Evolutionary conservation across 2,329 filamentous ascomycete genomes (phyloP).

Genomic region (Colletotrichum sidae): DNA sequence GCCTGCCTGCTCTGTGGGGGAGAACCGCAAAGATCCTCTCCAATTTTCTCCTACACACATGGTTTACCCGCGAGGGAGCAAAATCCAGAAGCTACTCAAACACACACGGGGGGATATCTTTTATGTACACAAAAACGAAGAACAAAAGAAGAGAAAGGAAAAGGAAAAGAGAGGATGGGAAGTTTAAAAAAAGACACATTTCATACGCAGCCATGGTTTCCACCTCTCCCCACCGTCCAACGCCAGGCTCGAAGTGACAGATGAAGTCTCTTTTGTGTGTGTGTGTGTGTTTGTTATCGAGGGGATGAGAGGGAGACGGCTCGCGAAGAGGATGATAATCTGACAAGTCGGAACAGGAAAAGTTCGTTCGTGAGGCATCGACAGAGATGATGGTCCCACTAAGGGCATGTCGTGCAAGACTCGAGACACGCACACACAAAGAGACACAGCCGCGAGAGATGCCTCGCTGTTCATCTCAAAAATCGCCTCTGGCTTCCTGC

Average conservation of each 20-base stretch:
- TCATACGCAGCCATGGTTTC: conserved; percentile 14
- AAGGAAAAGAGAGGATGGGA: too few relatives aligned
- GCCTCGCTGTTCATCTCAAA: neutral
- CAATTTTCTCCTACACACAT: too few relatives aligned
- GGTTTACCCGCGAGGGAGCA: too few relatives aligned
- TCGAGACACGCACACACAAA: neutral
- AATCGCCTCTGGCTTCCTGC: conserved; percentile 2
- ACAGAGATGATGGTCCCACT: neutral
- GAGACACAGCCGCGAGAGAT: neutral
- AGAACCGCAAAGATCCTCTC: too few relatives aligned
- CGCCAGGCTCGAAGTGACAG: conserved; percentile 10
- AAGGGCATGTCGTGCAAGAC: conserved; percentile 9
- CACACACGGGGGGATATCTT: conserved; percentile 18
- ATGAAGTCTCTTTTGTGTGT: too few relatives aligned
- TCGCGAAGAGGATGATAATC: neutral
- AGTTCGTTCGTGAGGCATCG: neutral
- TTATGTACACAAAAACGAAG: conserved; percentile 6
- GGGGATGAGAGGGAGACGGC: neutral
- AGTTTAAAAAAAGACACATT: neutral
- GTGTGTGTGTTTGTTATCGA: too few relatives aligned
- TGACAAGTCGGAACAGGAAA: neutral
- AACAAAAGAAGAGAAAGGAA: too few relatives aligned
- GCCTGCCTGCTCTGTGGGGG: too few relatives aligned
- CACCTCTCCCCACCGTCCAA: neutral
- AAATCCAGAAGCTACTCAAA: neutral